phyloP scores from a whole-genome alignment of 139 green algal species.

The Eudorina sp. region DNA sequence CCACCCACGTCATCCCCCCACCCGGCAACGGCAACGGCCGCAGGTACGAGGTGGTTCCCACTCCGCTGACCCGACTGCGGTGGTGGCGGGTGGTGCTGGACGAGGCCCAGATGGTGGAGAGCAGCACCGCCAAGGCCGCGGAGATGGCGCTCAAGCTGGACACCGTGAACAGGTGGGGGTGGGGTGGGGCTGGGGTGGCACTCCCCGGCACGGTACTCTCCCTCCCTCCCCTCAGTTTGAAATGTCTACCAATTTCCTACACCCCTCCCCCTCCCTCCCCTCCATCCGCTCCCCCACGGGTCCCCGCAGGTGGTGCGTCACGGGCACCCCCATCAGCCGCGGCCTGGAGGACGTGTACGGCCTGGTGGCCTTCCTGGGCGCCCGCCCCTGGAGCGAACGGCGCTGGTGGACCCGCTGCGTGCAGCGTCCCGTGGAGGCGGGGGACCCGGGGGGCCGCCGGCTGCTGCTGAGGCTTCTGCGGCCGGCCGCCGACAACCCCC shows the following conservation, averaged over 20 bases:
- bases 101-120: conserved; percentile 92
- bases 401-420: conserved; percentile 76
- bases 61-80: conserved; percentile 87
- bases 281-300: not conserved
- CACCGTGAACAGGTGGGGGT: conserved; percentile 71
- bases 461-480: conserved; percentile 39
- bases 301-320: conserved; percentile 72
- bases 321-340: conserved; percentile 87
- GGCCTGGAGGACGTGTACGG: conserved; percentile 91
- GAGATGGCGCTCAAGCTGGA: conserved; percentile 84
- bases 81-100: conserved; percentile 96
- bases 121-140: conserved; percentile 76
- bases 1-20: no score
- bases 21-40: no score
- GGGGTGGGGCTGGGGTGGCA: not conserved
- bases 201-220: not conserved
- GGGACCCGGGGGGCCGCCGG: conserved; percentile 47
- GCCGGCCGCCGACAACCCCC: not conserved
- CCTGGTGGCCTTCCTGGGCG: conserved; percentile 88
- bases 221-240: no score
- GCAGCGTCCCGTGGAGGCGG: conserved; percentile 70
- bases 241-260: no score
- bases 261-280: no score
- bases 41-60: conserved; percentile 80
- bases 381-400: conserved; percentile 63